Evolutionary conservation across 116 monocot genomes (phyloP).

Genomic region (Posidonia oceanica): DNA sequence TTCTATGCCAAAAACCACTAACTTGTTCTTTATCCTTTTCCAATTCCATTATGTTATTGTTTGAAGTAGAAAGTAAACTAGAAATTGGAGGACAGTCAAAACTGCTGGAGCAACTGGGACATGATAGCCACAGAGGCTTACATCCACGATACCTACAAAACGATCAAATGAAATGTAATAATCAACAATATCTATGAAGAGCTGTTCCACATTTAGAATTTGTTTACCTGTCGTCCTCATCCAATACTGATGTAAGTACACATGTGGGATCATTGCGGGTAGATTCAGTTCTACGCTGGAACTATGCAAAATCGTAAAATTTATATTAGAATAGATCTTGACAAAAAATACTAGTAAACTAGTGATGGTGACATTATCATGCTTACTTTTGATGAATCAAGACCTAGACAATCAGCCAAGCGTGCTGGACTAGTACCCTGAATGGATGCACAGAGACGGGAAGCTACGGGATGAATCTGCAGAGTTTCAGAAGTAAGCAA

Average conservation of each 20-base stretch:
- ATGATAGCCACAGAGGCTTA: slow-evolving; percentile 59
- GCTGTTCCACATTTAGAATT: not conserved
- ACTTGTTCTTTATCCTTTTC: slow-evolving; percentile 20
- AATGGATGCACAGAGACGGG: slow-evolving; percentile 90
- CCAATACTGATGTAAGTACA: slow-evolving; percentile 36
- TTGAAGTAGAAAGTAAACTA: slow-evolving; percentile 33
- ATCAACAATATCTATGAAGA: no score
- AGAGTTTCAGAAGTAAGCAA: slow-evolving; percentile 1
- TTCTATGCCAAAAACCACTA: slow-evolving; percentile 58
- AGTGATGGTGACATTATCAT: not conserved
- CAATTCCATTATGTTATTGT: slow-evolving; percentile 12
- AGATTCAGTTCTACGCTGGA: slow-evolving; percentile 48
- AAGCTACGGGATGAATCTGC: slow-evolving; percentile 95
- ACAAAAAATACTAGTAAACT: not conserved
- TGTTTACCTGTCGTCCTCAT: slow-evolving; percentile 75
- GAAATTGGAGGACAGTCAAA: slow-evolving; percentile 86
- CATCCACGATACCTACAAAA: slow-evolving; percentile 61
- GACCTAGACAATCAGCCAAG: slow-evolving; percentile 85
- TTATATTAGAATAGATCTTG: not conserved
- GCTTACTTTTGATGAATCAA: slow-evolving; percentile 84
- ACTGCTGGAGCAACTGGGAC: slow-evolving; percentile 77
- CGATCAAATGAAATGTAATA: not conserved
- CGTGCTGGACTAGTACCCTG: slow-evolving; percentile 93
- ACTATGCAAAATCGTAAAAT: slow-evolving; percentile 24
- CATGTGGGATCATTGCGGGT: slow-evolving; percentile 35